phyloP scores from a whole-genome alignment of 2,329 filamentous ascomycete species.

The Penicillium sp. region DNA sequence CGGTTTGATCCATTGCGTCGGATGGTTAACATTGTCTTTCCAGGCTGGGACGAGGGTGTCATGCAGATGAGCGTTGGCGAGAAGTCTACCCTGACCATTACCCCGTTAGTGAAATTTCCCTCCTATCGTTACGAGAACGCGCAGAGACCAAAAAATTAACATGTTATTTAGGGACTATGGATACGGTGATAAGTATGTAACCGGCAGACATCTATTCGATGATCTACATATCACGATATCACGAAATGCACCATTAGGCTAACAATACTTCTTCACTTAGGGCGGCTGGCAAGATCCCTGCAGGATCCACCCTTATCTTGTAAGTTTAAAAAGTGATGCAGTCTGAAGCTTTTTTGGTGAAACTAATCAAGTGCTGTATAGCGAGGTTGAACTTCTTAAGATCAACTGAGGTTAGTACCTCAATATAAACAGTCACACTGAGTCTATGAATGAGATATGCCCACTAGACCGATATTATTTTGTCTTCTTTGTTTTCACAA shows the following conservation, averaged over 20 bases:
- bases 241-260: slow-evolving; percentile 1
- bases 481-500: too few species aligned
- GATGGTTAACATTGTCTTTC: slow-evolving; percentile 1
- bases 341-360: not conserved
- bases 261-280: slow-evolving; percentile 12
- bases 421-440: too few species aligned
- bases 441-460: too few species aligned
- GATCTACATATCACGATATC: not conserved
- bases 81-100: slow-evolving; percentile 81
- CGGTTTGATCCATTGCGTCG: not conserved
- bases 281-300: slow-evolving; percentile 60
- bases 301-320: slow-evolving; percentile 76
- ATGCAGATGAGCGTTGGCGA: slow-evolving; percentile 83
- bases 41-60: slow-evolving; percentile 82
- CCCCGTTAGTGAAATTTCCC: slow-evolving; percentile 59
- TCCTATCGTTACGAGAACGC: too few species aligned
- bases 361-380: slow-evolving; percentile 33
- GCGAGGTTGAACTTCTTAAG: slow-evolving; percentile 70
- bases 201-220: not conserved
- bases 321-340: slow-evolving; percentile 52
- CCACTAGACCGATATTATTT: too few species aligned
- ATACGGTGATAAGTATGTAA: slow-evolving; percentile 43
- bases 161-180: slow-evolving; percentile 33
- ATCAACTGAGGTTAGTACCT: slow-evolving; percentile 50
- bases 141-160: not conserved